Evolutionary conservation across 2,329 filamentous ascomycete genomes (phyloP).

Genomic region (Lachnellula hyalina): DNA sequence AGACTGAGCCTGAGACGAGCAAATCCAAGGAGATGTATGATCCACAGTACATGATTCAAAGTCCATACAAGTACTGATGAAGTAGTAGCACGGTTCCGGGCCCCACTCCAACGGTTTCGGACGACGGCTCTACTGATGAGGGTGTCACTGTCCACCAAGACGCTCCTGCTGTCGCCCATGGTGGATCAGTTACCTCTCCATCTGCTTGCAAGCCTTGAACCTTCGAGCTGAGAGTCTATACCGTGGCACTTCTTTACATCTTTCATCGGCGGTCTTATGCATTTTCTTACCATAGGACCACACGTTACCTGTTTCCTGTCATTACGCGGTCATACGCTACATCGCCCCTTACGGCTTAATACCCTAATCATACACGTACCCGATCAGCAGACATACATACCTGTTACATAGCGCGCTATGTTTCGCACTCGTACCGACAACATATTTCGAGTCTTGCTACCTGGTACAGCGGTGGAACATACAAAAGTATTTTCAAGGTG

Average conservation of each 20-base stretch:
- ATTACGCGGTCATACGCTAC: conserved; percentile 14
- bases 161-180: conserved; percentile 27
- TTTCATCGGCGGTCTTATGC: conserved; percentile 1
- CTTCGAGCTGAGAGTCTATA: background rate
- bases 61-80: conserved; percentile 6
- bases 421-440: conserved; percentile 23
- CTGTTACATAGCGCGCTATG: conserved; percentile 26
- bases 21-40: conserved; percentile 27
- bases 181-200: conserved; percentile 24
- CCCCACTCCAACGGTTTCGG: conserved; percentile 29
- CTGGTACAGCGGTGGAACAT: conserved; percentile 19
- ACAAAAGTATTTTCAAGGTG: conserved; percentile 25
- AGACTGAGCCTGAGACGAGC: conserved; percentile 24
- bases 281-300: conserved; percentile 12
- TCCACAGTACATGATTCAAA: background rate
- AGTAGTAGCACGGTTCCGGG: conserved; percentile 10
- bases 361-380: conserved; percentile 22
- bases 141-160: conserved; percentile 28
- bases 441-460: conserved; percentile 28
- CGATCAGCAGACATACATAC: conserved; percentile 25
- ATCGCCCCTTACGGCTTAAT: conserved; percentile 22
- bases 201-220: conserved; percentile 27
- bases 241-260: background rate
- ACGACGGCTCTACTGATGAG: conserved; percentile 31
- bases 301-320: conserved; percentile 12